A percentile compares a stretch with the other conserved stretches of the same genome.
Conservation (phyloP, 1,284 basidiomycete species). For the Ustilago loliicola region DNA sequence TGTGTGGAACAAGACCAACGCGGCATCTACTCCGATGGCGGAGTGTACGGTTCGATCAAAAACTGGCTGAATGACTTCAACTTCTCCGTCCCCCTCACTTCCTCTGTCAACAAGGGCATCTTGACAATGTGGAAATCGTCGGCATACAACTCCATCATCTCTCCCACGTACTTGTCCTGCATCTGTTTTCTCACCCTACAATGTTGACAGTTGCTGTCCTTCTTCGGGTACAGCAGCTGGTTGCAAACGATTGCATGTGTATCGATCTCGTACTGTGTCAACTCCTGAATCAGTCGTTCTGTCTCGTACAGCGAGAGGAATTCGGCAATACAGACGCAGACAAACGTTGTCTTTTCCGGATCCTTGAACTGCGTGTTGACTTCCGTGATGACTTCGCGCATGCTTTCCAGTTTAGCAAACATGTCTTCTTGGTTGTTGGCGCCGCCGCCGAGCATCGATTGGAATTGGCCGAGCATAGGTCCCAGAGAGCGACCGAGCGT, state of each 20-base stretch:
- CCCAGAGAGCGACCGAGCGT: slow-evolving; percentile 91
- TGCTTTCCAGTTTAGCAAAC: slow-evolving; percentile 97
- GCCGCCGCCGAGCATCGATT: slow-evolving; percentile 87
- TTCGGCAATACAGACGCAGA: slow-evolving; percentile 98
- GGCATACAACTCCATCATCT: slow-evolving; percentile 69
- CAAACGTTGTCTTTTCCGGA: slow-evolving; percentile 94
- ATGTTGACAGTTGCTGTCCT: slow-evolving; percentile 92
- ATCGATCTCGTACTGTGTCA: slow-evolving; percentile 96
- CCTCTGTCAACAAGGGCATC: slow-evolving; percentile 93
- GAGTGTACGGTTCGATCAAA: slow-evolving; percentile 62
- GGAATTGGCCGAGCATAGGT: slow-evolving; percentile 86
- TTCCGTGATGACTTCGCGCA: slow-evolving; percentile 97
- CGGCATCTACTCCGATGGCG: slow-evolving; percentile 43
- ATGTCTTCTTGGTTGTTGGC: slow-evolving; percentile 78
- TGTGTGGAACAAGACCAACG: neutral
- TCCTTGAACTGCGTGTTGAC: slow-evolving; percentile 99
- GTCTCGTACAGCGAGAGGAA: slow-evolving; percentile 99
- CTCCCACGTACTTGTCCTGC: slow-evolving; percentile 78
- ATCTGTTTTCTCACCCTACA: slow-evolving; percentile 94
- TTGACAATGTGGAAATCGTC: slow-evolving; percentile 72
- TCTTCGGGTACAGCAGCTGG: slow-evolving; percentile 93
- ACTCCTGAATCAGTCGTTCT: slow-evolving; percentile 94
- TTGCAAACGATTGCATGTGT: slow-evolving; percentile 99
- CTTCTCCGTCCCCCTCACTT: slow-evolving; percentile 94
- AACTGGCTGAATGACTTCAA: slow-evolving; percentile 76